Conservation (phyloP, 2,329 filamentous ascomycete species). For the Xylariaceae sp. region DNA sequence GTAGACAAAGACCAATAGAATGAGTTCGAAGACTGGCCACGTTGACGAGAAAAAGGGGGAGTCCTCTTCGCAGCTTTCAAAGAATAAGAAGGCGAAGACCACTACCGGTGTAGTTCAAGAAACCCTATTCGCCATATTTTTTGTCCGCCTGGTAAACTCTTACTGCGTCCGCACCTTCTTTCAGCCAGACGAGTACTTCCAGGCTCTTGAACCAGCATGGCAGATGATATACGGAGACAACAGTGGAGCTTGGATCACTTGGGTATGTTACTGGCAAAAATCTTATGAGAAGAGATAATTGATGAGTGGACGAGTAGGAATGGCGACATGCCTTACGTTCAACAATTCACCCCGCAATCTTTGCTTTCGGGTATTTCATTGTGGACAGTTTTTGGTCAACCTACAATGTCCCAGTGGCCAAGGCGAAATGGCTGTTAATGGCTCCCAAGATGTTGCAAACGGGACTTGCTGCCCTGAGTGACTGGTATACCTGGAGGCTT, state of each 20-base stretch:
- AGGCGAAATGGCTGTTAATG: conserved; percentile 64
- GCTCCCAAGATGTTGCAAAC: conserved; percentile 75
- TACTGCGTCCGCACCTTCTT: conserved; percentile 84
- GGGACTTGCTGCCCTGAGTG: conserved; percentile 69
- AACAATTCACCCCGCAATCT: conserved; percentile 84
- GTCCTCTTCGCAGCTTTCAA: conserved; percentile 6
- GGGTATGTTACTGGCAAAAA: conserved; percentile 59
- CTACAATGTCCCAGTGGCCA: conserved; percentile 42
- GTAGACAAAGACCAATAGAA: not conserved
- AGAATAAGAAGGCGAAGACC: conserved; percentile 25
- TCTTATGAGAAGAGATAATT: not conserved
- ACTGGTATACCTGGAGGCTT: conserved; percentile 86
- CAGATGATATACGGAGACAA: conserved; percentile 71
- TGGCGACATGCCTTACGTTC: conserved; percentile 86
- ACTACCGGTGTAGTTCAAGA: conserved; percentile 32
- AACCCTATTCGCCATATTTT: conserved; percentile 45
- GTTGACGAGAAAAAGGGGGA: conserved; percentile 10
- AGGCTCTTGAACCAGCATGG: conserved; percentile 94
- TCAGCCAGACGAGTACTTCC: conserved; percentile 97
- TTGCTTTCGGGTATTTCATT: conserved; percentile 68
- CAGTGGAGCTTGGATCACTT: conserved; percentile 89
- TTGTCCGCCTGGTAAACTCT: conserved; percentile 76
- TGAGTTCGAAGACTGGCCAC: conserved; percentile 13
- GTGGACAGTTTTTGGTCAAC: conserved; percentile 54
- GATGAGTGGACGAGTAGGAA: conserved; percentile 58